Evolutionary conservation across 495 filamentous ascomycete species (phyloP).

Genomic region (Xeromyces bisporus): DNA sequence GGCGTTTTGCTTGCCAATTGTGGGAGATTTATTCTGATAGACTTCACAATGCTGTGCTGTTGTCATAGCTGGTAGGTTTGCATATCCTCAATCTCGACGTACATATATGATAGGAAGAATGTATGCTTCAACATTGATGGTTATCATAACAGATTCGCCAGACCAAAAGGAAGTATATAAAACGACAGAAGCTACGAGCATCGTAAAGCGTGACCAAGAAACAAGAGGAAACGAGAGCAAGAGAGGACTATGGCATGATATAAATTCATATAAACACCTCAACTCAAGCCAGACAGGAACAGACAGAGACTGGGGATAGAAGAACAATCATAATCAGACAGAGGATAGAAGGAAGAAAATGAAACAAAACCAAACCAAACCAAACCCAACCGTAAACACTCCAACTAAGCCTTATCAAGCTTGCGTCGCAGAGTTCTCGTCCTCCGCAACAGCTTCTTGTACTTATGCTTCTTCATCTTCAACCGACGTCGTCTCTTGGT

Average conservation of each 20-base stretch:
- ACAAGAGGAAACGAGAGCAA: too few relatives aligned
- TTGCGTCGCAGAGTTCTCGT: conserved; percentile 81
- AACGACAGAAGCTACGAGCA: too few relatives aligned
- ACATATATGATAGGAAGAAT: conserved; percentile 2
- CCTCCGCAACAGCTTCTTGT: conserved; percentile 93
- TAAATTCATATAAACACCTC: too few relatives aligned
- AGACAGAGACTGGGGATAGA: neutral
- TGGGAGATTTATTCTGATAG: too few relatives aligned
- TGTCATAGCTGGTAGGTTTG: neutral
- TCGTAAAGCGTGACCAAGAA: too few relatives aligned
- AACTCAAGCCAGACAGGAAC: too few relatives aligned
- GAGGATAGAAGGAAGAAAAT: conserved; percentile 1
- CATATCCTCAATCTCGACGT: neutral
- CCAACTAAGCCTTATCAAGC: conserved; percentile 43
- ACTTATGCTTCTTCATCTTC: conserved; percentile 99
- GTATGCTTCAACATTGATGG: neutral
- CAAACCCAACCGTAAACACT: too few relatives aligned
- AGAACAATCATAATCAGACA: neutral
- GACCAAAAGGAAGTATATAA: too few relatives aligned
- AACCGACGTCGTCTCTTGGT: conserved; percentile 74
- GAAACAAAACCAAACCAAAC: conserved; percentile 2
- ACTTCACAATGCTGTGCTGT: too few relatives aligned
- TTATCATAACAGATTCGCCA: neutral
- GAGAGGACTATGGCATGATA: neutral
- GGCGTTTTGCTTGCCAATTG: too few relatives aligned